phyloP scores from a whole-genome alignment of 163 green algal genomes.

The Volvox carteri region DNA sequence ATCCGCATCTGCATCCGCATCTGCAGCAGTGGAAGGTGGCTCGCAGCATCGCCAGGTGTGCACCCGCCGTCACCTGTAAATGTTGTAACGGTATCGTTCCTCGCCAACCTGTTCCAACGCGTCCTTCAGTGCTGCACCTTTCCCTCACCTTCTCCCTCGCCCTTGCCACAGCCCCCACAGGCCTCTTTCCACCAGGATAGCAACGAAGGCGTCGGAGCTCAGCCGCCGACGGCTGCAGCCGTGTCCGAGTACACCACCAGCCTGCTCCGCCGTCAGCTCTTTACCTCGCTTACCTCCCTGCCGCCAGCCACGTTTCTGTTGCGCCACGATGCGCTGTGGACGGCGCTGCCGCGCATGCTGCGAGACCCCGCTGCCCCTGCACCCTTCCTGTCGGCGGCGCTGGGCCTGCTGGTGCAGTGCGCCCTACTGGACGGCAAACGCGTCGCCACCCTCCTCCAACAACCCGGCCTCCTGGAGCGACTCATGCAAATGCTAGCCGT shows the following conservation, averaged over 20 bases:
- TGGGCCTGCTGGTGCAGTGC: slow-evolving; percentile 52
- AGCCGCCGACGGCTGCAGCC: too few species aligned
- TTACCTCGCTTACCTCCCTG: slow-evolving; percentile 30
- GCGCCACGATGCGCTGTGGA: slow-evolving; percentile 56
- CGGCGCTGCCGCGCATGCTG: slow-evolving; percentile 39
- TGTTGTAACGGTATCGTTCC: too few species aligned
- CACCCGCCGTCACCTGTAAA: too few species aligned
- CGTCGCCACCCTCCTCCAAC: neutral
- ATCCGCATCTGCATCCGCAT: too few species aligned
- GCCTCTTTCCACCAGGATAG: too few species aligned
- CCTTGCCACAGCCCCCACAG: too few species aligned
- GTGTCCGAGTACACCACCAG: neutral
- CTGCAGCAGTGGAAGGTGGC: too few species aligned
- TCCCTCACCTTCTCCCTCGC: too few species aligned
- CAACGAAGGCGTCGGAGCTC: too few species aligned
- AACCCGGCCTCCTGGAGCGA: slow-evolving; percentile 11
- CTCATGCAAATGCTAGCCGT: slow-evolving; percentile 9
- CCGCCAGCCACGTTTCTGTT: slow-evolving; percentile 24
- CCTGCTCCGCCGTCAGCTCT: slow-evolving; percentile 55
- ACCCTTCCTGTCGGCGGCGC: slow-evolving; percentile 37
- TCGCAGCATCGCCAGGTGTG: too few species aligned
- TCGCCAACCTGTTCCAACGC: too few species aligned
- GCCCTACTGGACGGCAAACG: slow-evolving; percentile 20
- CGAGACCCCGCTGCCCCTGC: slow-evolving; percentile 47
- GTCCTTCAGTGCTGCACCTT: too few species aligned